Base-by-base conservation (phyloP, 2,329 filamentous ascomycete genomes). In the Colletotrichum graminicola region DNA sequence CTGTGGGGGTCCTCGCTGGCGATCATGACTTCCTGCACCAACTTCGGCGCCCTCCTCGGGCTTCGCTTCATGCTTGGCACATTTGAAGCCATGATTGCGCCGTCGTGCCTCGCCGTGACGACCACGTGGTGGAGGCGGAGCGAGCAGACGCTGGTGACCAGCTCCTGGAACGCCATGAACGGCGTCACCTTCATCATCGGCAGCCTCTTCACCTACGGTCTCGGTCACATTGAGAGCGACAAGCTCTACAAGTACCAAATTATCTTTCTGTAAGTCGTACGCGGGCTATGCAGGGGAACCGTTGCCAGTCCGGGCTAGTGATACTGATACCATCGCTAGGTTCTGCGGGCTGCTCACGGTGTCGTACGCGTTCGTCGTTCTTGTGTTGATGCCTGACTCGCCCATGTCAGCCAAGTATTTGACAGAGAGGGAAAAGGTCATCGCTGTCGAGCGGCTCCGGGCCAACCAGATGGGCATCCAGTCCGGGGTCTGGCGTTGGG, bases 381-480 rank as follows among this genome's bases (percentile, higher is more conserved):
- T 88, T 41, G 45, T 85, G 32, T 84, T 86, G 57, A 88, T 92
- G 83, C 90, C 90, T 0, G 90, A 92, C 75, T 89, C 87, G 0
- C 89, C 89, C 0, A 85, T 89, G 79, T 83, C 87, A 49, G 84
- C 88, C 1, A 86, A 84, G 29, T 90, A 89, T 67, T 80, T 91
- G 10, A 82, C 79, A 0, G 82, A 86, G 12, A 80, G 86, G 29
- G 88, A 91, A 61, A 89, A 86, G 72, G 76, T 89, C 3, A 77
- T 90, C 23, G 88, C 88, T 0, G 84, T 90, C n/a, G 87, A 90
- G 74, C 81, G 88, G 61, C 77, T 87, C 39, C 79, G 85, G 18
- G 84, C 83, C 65, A 87, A 88, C 62, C 84, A 86, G 63, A 80
- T 78, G 76, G 81, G 81, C 2, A 78, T 83, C 18, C 75, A 78